A percentile compares a stretch with the other conserved stretches of the same genome.
Evolutionary conservation across 2,329 filamentous ascomycete genomes (phyloP).

Genomic region (Gaeumannomyces tritici): DNA sequence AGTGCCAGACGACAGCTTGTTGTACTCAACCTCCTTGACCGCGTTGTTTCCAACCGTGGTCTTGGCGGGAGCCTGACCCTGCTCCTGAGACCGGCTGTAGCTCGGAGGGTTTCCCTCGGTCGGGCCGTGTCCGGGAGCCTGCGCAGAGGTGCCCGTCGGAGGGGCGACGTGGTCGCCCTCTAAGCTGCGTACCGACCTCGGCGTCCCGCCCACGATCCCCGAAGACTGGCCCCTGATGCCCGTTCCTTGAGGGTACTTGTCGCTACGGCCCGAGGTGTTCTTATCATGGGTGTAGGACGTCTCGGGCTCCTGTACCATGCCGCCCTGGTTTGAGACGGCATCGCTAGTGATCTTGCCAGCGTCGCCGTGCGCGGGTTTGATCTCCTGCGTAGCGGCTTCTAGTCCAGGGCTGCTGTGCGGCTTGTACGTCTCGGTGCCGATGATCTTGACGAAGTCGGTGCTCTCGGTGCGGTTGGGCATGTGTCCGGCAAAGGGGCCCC

Average conservation of each 20-base stretch:
- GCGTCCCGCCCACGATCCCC: background rate
- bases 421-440: conserved; percentile 1
- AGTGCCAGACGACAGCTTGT: background rate
- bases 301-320: background rate
- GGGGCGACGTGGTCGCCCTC: background rate
- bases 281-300: background rate
- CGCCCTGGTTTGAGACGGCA: background rate
- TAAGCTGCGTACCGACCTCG: background rate
- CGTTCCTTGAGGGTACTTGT: background rate
- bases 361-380: background rate
- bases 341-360: background rate
- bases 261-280: background rate
- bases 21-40: background rate
- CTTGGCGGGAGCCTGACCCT: background rate
- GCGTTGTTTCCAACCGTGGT: background rate
- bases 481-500: background rate
- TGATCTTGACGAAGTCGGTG: conserved; percentile 2
- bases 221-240: background rate
- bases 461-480: conserved; percentile 2
- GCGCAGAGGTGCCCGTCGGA: background rate
- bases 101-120: background rate
- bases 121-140: background rate
- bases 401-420: background rate
- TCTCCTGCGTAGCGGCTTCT: background rate
- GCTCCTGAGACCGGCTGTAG: background rate